A percentile compares a stretch with the other conserved stretches of the same genome.
phyloP scores from a whole-genome alignment of 2,329 filamentous ascomycete species.

The Fusarium sulawesiense region DNA sequence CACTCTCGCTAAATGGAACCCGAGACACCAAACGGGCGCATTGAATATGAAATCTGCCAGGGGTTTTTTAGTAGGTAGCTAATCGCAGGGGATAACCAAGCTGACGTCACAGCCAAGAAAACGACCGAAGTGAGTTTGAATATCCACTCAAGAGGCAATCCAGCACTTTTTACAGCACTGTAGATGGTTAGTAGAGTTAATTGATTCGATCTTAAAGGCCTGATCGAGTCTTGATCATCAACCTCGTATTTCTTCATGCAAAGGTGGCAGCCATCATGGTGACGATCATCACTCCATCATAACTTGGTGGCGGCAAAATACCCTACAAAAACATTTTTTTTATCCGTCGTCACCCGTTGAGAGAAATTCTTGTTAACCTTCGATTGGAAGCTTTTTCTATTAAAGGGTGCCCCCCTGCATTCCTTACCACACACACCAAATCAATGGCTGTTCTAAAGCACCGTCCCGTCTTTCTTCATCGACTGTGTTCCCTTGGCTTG shows the following conservation, averaged over 20 bases:
- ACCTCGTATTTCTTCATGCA: slow-evolving; percentile 18
- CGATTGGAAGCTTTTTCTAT: slow-evolving; percentile 5
- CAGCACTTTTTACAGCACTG: neutral
- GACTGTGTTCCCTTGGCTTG: slow-evolving; percentile 3
- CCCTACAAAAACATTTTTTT: neutral
- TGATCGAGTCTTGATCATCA: slow-evolving; percentile 8
- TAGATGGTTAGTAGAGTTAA: neutral
- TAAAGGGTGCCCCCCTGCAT: slow-evolving; percentile 29
- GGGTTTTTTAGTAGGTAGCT: neutral
- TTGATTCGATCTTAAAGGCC: slow-evolving; percentile 14
- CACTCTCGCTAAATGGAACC: slow-evolving; percentile 6
- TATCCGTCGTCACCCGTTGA: slow-evolving; percentile 8
- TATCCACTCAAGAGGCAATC: slow-evolving; percentile 20
- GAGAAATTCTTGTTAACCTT: slow-evolving; percentile 13
- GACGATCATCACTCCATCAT: slow-evolving; percentile 12
- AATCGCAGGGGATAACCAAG: slow-evolving; percentile 14
- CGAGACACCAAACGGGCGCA: slow-evolving; percentile 35
- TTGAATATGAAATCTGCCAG: slow-evolving; percentile 1
- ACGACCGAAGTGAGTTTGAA: slow-evolving; percentile 18
- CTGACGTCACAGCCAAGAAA: slow-evolving; percentile 42
- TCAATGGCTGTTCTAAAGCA: slow-evolving; percentile 28
- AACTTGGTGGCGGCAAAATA: slow-evolving; percentile 11
- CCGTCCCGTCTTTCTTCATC: slow-evolving; percentile 20
- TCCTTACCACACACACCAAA: slow-evolving; percentile 23
- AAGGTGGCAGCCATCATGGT: slow-evolving; percentile 6